Evolutionary conservation across 768 basidiomycete genomes (phyloP).

Genomic region (Saitozyma sp.): DNA sequence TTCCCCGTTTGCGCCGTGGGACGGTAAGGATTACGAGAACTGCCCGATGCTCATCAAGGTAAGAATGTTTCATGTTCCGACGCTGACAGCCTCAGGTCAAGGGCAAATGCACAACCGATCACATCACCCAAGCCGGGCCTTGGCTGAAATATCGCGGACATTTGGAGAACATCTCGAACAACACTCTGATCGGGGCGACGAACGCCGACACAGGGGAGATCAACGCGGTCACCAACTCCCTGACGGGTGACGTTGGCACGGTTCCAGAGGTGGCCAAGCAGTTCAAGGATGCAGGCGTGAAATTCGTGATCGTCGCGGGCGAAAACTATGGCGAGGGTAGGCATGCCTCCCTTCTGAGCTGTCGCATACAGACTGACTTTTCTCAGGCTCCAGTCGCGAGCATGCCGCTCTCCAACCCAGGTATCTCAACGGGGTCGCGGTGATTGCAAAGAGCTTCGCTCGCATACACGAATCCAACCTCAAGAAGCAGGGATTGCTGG

Average conservation of each 20-base stretch:
- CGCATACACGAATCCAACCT: constrained; percentile 78
- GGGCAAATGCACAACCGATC: constrained; percentile 99
- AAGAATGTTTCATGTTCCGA: no score
- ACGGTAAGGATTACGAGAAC: constrained; percentile 84
- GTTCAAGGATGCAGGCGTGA: constrained; percentile 84
- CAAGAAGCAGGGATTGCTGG: constrained; percentile 99
- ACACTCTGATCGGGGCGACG: constrained; percentile 96
- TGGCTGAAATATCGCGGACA: constrained; percentile 99
- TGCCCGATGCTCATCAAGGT: constrained; percentile 97
- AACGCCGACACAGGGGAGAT: constrained; percentile 93
- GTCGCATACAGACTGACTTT: no score
- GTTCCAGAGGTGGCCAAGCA: constrained; percentile 82
- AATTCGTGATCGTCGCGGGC: constrained; percentile 94
- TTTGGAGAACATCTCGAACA: constrained; percentile 96
- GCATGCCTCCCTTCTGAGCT: no score
- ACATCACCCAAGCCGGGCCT: constrained; percentile 95
- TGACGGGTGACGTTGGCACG: constrained; percentile 77
- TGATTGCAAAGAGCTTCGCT: constrained; percentile 94
- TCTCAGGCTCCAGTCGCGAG: constrained; percentile 96
- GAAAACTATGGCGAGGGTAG: constrained; percentile 89
- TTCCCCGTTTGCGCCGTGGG: constrained; percentile 85
- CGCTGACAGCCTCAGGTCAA: no score
- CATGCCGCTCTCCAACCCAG: constrained; percentile 64
- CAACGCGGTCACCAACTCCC: constrained; percentile 83
- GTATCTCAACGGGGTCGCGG: constrained; percentile 69